A percentile compares a stretch with the other conserved stretches of the same genome.
These are phyloP conservation scores for Pythium myriotylum DNA, from an alignment of 352 stramenopile genomes.

Conservation along the genomic window DNA sequence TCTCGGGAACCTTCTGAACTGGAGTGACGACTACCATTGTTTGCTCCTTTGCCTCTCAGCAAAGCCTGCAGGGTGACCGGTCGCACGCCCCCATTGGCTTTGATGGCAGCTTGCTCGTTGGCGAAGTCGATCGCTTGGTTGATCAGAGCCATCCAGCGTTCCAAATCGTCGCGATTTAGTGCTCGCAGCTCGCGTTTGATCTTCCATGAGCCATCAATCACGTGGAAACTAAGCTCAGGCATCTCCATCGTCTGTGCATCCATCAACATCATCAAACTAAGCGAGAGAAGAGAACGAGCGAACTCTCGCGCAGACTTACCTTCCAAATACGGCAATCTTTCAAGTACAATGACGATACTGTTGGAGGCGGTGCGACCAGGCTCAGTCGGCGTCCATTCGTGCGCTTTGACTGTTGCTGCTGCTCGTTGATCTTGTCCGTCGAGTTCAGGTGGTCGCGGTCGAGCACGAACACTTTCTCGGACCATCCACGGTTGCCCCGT, in stretches of 20 bases:
- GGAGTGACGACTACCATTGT: conserved; percentile 36
- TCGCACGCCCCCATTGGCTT: conserved; percentile 7
- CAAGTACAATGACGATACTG: conserved; percentile 63
- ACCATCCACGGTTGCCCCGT: conserved; percentile 68
- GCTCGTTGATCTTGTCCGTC: conserved; percentile 35
- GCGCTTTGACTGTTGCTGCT: conserved; percentile 18
- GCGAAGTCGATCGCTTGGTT: conserved; percentile 80
- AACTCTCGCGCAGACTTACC: conserved; percentile 7
- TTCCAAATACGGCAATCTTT: conserved; percentile 84
- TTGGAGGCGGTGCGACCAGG: conserved; percentile 18
- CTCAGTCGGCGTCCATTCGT: conserved; percentile 14
- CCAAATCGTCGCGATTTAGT: conserved; percentile 56
- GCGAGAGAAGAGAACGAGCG: neutral
- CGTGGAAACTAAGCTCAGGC: conserved; percentile 77
- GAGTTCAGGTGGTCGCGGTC: conserved; percentile 78
- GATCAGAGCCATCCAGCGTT: conserved; percentile 71
- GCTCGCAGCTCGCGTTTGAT: conserved; percentile 83
- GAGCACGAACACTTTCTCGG: conserved; percentile 70
- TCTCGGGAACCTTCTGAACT: conserved; percentile 12
- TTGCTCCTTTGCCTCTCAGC: conserved; percentile 15
- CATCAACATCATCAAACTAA: neutral
- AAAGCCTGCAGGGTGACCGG: conserved; percentile 3
- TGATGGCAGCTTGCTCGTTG: conserved; percentile 40
- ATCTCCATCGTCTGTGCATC: conserved; percentile 69
- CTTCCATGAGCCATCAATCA: conserved; percentile 79